Percentiles rank a stretch among this genome's conserved stretches.
These are phyloP conservation scores for Trifolium fragiferum DNA, from an alignment of 306 rosid genomes.

Conservation along the genomic window DNA sequence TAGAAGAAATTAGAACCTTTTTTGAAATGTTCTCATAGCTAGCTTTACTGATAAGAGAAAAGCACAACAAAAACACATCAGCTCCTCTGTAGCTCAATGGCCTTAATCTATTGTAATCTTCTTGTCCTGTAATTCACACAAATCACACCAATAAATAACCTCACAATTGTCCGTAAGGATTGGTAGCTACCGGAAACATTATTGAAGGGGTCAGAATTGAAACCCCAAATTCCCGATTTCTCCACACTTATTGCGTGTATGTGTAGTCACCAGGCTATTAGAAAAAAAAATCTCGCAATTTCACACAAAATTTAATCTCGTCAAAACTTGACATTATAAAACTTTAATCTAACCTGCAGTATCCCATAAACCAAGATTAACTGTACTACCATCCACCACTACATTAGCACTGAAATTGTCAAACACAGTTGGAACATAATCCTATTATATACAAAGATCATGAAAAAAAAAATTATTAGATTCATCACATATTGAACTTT, in stretches of 20 bases:
- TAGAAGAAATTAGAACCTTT: slow-evolving; percentile 59
- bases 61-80: slow-evolving; percentile 89
- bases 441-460: slow-evolving; percentile 49
- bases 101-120: slow-evolving; percentile 94
- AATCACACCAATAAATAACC: slow-evolving; percentile 2
- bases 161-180: not conserved
- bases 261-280: too few species aligned
- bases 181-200: too few species aligned
- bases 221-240: too few species aligned
- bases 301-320: not conserved
- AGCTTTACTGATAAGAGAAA: slow-evolving; percentile 90
- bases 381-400: slow-evolving; percentile 64
- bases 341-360: slow-evolving; percentile 64
- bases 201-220: too few species aligned
- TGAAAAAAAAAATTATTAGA: slow-evolving; percentile 15
- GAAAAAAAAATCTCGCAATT: not conserved
- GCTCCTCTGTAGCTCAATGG: slow-evolving; percentile 97
- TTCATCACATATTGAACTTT: slow-evolving; percentile 1
- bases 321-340: not conserved
- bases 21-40: slow-evolving; percentile 90
- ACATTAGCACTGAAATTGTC: slow-evolving; percentile 79
- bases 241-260: too few species aligned
- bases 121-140: slow-evolving; percentile 67
- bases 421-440: slow-evolving; percentile 83
- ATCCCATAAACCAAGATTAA: slow-evolving; percentile 80